Conservation (phyloP, 768 basidiomycete genomes). For the Boletus insuetus region DNA sequence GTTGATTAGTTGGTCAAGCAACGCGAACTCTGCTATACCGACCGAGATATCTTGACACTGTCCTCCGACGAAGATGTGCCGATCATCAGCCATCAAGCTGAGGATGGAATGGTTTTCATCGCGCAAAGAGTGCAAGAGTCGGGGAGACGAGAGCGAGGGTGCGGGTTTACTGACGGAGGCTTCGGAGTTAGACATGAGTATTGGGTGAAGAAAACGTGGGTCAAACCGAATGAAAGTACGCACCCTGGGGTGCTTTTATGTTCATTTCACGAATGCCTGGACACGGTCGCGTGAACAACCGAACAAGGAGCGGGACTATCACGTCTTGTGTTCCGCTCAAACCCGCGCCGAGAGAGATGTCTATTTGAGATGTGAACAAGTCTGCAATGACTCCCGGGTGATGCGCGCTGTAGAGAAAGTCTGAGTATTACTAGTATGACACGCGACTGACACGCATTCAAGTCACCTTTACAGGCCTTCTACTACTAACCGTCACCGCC, state of each 20-base stretch:
- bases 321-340: not conserved
- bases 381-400: no score
- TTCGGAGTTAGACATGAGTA: constrained; percentile 24
- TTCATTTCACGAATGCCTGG: constrained; percentile 2
- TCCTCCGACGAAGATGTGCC: constrained; percentile 79
- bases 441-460: no score
- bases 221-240: constrained; percentile 8
- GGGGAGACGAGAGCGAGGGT: constrained; percentile 44
- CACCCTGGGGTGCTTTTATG: constrained; percentile 25
- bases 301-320: not conserved
- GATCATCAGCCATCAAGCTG: constrained; percentile 67
- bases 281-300: not conserved
- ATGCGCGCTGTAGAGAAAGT: no score
- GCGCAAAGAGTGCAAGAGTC: constrained; percentile 66
- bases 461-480: not conserved
- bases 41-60: constrained; percentile 78
- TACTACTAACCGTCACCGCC: constrained; percentile 3
- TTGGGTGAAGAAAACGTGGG: not conserved
- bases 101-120: constrained; percentile 69
- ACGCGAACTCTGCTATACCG: constrained; percentile 18
- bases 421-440: no score
- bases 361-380: not conserved
- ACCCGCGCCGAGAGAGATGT: not conserved
- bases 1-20: not conserved
- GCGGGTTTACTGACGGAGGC: constrained; percentile 62